Base-by-base conservation (phyloP, 192 early-diverging fungal species). In the Radiomyces spectabilis region DNA sequence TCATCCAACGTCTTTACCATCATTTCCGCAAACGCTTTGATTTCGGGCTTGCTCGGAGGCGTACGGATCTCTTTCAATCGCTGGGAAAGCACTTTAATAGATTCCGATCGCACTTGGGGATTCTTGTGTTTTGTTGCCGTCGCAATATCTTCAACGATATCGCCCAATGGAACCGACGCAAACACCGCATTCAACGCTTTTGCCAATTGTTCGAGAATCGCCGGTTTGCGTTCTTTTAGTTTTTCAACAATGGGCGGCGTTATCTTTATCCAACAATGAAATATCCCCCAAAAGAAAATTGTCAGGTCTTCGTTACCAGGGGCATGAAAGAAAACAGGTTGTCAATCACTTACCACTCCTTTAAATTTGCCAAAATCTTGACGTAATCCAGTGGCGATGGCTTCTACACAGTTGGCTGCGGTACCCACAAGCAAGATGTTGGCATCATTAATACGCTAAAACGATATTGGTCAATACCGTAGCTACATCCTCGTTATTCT, bases 201-300 rank as follows among this genome's bases (percentile, higher is more conserved):
- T 7, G 85, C 59, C 1, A 98, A 63, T 5, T 92, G 84, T 24
- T 98, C 94, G 3, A 96, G 61, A 8, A 97, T 92, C 1, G 80
- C 79, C 37, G 83, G 75, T 62, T 98, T 99, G 52, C 93, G 88
- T 66, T 99, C 97, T 63, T 99, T 99, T 9, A 92, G 75, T 58
- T 88, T 90, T 72, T 97, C 97, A 29, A 98, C 72, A 21, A 95
- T 65, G 9, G 88, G 86, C 6, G 68, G 57, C 22, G 83, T 51
- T 5, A 89, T 81, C 79, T 79, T 52, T 34, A 53, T 26, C 39
- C 5, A 44, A 6, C 42, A 12, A 31, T 5, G 48, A 16, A n/a
- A n/a, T n/a, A n/a, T n/a, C n/a, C n/a, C n/a, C n/a, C n/a, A n/a
- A 26, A 37, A 44, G 51, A 16, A 16, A 56, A 19, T 1, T 2